Evolutionary conservation across 2,329 filamentous ascomycete genomes (phyloP), one percentile per base, ranked within the genome.

Genomic region (Coleophoma eucalyptorum): DNA sequence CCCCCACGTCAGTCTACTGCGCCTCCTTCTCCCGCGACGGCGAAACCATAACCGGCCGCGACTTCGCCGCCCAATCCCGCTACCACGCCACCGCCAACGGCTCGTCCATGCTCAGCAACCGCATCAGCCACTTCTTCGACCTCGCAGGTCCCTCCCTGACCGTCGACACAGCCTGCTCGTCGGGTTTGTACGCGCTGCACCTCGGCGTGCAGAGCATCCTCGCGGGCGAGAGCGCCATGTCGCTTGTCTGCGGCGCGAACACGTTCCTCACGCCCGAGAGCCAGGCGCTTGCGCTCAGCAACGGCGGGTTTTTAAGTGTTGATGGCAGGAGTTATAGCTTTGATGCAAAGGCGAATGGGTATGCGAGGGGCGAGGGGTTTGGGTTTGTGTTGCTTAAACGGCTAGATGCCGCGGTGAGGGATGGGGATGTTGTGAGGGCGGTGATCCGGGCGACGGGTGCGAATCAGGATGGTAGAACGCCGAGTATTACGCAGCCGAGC

Each of bases 301-400:
- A 41, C 7, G n/a, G 21, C n/a, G 35, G 47, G 15, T 16, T 50
- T 75, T 79, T 51, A 76, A 77, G 0, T 75, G 74, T 51, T 78
- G 75, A 40, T 46, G 42, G 32, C 16, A 20, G 19, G 15, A 46
- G 21, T 40, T 78, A 74, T 52, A 77, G 75, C 3, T 84, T 81
- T 55, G 82, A 86, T 54, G 59, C 70, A 16, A 70, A 74, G 2
- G 83, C 80, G 20, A 77, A 82, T 50, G 84, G 84, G 1, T 87
- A 87, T 57, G 80, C 77, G 0, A 72, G 82, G 34, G 83, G 81
- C 1, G 83, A 87, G 58, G 84, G 82, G 1, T 69, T 80, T 21
- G 80, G 74, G 0, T 72, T 79, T 12, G 64, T 87, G 2, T 58
- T 85, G 3, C 60, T 87, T 43, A 86, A 86, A 64, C 73, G 73